A percentile compares a stretch with the other conserved stretches of the same genome.
Evolutionary conservation across 306 rosid genomes (phyloP).

Genomic region (Phaseolus lunatus): DNA sequence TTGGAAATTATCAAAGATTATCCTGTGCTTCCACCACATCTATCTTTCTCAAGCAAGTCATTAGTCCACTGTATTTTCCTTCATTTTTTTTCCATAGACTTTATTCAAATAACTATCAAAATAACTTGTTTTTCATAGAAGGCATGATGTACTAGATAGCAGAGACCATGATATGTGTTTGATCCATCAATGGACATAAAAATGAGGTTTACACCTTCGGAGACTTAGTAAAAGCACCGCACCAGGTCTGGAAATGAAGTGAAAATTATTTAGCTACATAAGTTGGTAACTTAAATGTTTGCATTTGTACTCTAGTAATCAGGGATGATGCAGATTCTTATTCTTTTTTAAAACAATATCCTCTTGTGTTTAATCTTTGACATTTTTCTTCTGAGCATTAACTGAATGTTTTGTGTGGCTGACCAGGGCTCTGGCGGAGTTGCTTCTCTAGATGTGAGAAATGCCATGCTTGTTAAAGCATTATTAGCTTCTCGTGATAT

Average conservation of each 20-base stretch:
- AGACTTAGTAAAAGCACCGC: slow-evolving; percentile 2
- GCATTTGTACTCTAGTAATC: slow-evolving; percentile 12
- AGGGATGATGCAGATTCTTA: background rate
- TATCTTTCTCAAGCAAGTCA: background rate
- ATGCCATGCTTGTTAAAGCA: slow-evolving; percentile 63
- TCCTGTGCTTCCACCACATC: background rate
- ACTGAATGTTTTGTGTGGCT: slow-evolving; percentile 51
- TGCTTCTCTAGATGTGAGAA: slow-evolving; percentile 55
- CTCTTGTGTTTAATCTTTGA: slow-evolving; percentile 13
- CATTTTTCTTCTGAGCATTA: slow-evolving; percentile 42
- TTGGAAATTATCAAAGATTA: background rate
- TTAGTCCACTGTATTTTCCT: background rate
- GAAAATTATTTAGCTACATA: slow-evolving; percentile 20
- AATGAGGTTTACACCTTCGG: slow-evolving; percentile 1
- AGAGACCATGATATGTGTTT: slow-evolving; percentile 6
- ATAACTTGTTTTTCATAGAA: background rate
- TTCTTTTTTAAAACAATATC: background rate
- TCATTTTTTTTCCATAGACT: background rate
- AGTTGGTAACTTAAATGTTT: background rate
- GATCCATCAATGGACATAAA: background rate
- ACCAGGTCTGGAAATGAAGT: slow-evolving; percentile 8
- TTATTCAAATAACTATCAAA: background rate
- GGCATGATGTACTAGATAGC: background rate
- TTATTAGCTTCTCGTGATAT: slow-evolving; percentile 75
- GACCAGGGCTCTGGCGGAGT: slow-evolving; percentile 54